Evolutionary conservation across 257 asterid species (phyloP).

Genomic region (Solanum chmielewskii): DNA sequence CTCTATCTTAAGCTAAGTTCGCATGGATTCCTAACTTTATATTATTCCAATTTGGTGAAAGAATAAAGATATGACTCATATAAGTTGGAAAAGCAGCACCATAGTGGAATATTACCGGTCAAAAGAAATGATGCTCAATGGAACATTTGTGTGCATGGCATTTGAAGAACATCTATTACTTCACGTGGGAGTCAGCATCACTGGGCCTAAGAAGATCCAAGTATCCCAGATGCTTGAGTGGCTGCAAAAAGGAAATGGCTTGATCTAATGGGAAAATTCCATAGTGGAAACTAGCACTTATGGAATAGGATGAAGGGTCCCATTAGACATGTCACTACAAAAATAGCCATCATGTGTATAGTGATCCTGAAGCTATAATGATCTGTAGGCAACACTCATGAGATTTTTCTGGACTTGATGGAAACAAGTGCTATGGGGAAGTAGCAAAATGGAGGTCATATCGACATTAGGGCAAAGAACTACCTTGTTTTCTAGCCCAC

Average conservation of each 20-base stretch:
- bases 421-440: not conserved
- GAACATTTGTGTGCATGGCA: not conserved
- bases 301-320: constrained; percentile 13
- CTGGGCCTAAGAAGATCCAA: not conserved
- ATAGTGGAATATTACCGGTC: not conserved
- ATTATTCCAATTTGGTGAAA: not conserved
- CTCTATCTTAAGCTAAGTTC: not conserved
- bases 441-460: not conserved
- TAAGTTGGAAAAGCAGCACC: not conserved
- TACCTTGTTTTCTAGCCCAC: not conserved
- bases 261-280: constrained; percentile 11
- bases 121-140: not conserved
- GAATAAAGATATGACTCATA: not conserved
- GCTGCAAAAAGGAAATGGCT: constrained; percentile 12
- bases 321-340: not conserved
- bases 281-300: constrained; percentile 4
- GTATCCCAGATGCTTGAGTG: not conserved
- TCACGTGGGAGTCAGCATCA: constrained; percentile 27
- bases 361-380: constrained; percentile 10
- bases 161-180: not conserved
- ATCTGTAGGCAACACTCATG: constrained; percentile 13
- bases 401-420: not conserved
- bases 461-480: not conserved
- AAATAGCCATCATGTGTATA: not conserved
- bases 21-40: not conserved